Base-by-base conservation (phyloP, 257 asterid genomes). In the Solanum ahanhuiri region DNA sequence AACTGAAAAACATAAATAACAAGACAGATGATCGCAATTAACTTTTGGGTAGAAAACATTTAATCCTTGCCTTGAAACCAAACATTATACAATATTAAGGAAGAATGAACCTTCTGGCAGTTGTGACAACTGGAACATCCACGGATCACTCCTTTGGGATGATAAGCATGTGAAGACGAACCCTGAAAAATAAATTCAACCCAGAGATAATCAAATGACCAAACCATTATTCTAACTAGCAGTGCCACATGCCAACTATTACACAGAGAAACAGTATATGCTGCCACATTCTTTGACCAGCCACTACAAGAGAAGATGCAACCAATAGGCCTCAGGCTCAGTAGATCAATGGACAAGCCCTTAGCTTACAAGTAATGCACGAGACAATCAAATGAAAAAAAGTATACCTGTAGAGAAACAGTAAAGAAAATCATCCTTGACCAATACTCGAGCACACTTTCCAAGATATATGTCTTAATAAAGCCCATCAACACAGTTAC, bases 61-160 rank as follows among this genome's bases (percentile, higher is more conserved):
- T 70, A 63, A 43, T 57, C 31, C 60, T 54, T 79, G 88, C 34
- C 69, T 31, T 77, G 69, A 20, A 33, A 48, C 72, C 73, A 58
- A 60, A 41, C 31, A 76, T 63, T 86, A 28, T 25, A 23, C 48
- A 48, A 82, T 63, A 43, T 45, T 28, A 87, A 57, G 23, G 20
- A 33, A 66, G 58, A 39, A 86, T 14, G 63, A 85, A 95, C 98
- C 97, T 93, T 92, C 84, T 88, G 91, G 69, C 93, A 94, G 54
- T 92, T 91, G 39, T 81, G 84, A 81, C 95, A 93, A 86, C 88
- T 89, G 89, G 95, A 66, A 87, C 99, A 95, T 89, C 98, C 98
- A 69, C 90, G 91, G 81, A 90, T 87, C 85, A 93, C 97, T 89
- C 97, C 99, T 91, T 90, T 92, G 5, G 95, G 98, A 90, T 92